These are phyloP conservation scores for Aethionema arabicum DNA, from an alignment of 345 rosid species.

Conservation along the genomic window DNA sequence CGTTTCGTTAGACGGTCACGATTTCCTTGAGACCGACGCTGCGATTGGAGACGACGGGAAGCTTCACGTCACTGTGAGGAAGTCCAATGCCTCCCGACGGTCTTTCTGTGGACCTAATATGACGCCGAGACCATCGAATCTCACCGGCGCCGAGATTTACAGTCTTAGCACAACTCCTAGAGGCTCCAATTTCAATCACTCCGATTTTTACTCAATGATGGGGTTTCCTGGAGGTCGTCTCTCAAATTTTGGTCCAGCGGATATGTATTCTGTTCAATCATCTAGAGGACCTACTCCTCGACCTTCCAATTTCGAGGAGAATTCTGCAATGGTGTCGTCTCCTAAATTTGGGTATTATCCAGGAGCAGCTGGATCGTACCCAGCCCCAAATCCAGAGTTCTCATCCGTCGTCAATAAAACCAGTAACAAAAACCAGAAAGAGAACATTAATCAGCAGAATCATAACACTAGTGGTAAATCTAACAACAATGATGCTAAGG, in stretches of 20 bases:
- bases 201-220: conserved; percentile 81
- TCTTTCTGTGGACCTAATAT: conserved; percentile 46
- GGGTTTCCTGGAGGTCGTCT: conserved; percentile 67
- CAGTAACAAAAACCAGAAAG: conserved; percentile 23
- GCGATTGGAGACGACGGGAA: conserved; percentile 86
- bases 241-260: conserved; percentile 86
- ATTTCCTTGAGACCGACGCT: conserved; percentile 77
- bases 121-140: conserved; percentile 85
- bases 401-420: conserved; percentile 48
- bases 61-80: conserved; percentile 81
- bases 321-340: conserved; percentile 54
- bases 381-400: conserved; percentile 74
- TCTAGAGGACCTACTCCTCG: conserved; percentile 71
- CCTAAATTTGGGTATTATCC: conserved; percentile 83
- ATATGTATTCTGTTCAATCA: conserved; percentile 68
- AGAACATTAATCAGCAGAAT: too few relatives aligned
- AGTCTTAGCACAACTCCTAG: conserved; percentile 66
- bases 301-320: conserved; percentile 85
- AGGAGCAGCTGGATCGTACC: conserved; percentile 58
- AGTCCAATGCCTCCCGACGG: conserved; percentile 73
- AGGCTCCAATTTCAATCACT: conserved; percentile 79
- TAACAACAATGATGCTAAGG: conserved; percentile 69
- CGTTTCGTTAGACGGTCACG: conserved; percentile 74
- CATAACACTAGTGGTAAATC: conserved; percentile 41
- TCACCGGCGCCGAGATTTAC: conserved; percentile 89